Evolutionary conservation across 345 rosid species (phyloP), one percentile per base, ranked within the genome.

Genomic region (Bruguiera gymnorhiza): DNA sequence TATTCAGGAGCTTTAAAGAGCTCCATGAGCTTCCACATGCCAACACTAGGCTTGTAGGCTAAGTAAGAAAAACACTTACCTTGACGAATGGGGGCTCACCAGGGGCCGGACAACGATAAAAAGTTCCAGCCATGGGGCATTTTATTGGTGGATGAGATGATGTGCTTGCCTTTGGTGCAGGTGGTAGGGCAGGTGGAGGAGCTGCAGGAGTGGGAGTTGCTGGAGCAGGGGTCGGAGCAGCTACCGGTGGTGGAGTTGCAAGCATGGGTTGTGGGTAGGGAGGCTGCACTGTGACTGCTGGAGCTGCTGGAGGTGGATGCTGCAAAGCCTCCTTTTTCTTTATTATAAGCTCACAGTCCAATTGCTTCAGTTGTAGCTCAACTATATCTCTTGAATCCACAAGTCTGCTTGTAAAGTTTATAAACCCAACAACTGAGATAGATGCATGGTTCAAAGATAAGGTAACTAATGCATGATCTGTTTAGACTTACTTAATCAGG

Each of bases 101-200:
- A 15, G 99, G 99, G 30, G 76, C 97, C 55, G 97, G 87, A 78
- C 85, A 77, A 43, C 88, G 79, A 68, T 95, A 95, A 64, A 95
- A 95, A 73, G 97, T 95, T 72, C 99, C 99, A 69, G 97, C 96
- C 99, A 95, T 92, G 34, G 99, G 97, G 71, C 97, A 87, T 62
- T 87, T 88, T 27, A 95, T 80, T 4, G 93, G 77, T 8, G 92
- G 88, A 57, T 84, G 89, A 58, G 90, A 86, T 43, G 90, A 76
- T 50, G 74, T 34, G 20, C 70, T 63, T 4, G 87, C 21, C 61
- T 87, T 81, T 66, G 82, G 73, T 58, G 88, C 86, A 29, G 87
- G 67, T 13, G 84, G 84, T 18, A 73, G 23, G 18, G 86, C 78
- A 16, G 83, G 85, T 1, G 71, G 69, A 55, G 83, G 53, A 31